These are phyloP conservation scores for Silene latifolia DNA, from an alignment of 148 eudicot genomes.

Conservation along the genomic window DNA sequence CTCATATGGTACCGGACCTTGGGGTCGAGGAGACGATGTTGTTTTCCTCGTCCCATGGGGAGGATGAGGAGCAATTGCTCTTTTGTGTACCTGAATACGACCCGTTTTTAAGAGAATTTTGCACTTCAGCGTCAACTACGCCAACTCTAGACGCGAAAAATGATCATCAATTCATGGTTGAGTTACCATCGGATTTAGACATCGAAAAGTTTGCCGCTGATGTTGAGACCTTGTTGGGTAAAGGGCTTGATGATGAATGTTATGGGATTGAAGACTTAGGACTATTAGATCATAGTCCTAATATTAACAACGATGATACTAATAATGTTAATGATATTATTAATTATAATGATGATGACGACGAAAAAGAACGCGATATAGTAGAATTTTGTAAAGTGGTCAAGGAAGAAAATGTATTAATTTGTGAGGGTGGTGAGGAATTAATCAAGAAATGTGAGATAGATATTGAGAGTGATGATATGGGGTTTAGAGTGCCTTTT, in stretches of 20 bases:
- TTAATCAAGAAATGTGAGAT: conserved; percentile 17
- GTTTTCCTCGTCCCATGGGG: conserved; percentile 39
- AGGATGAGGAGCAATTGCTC: conserved; percentile 66
- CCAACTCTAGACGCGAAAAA: conserved; percentile 8
- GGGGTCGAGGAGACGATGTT: conserved; percentile 42
- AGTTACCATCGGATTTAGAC: conserved; percentile 56
- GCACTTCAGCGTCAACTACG: conserved; percentile 24
- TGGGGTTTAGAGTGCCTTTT: conserved; percentile 48
- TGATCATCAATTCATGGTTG: conserved; percentile 16
- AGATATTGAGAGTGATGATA: conserved; percentile 29
- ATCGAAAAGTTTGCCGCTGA: conserved; percentile 77
- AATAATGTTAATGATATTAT: conserved; percentile 8
- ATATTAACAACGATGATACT: not conserved
- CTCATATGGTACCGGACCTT: conserved; percentile 56
- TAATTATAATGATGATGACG: not conserved
- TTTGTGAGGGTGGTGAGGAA: too few relatives aligned
- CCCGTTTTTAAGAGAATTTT: conserved; percentile 46
- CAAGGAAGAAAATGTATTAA: conserved; percentile 38
- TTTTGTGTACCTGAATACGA: conserved; percentile 67
- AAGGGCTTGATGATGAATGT: conserved; percentile 60
- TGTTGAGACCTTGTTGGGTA: conserved; percentile 72
- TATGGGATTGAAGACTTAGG: conserved; percentile 70
- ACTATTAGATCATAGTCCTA: conserved; percentile 30
- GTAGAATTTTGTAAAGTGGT: conserved; percentile 29
- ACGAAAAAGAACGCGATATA: conserved; percentile 8